Evolutionary conservation across 345 rosid genomes (phyloP).

Genomic region (Barbarea vulgaris): DNA sequence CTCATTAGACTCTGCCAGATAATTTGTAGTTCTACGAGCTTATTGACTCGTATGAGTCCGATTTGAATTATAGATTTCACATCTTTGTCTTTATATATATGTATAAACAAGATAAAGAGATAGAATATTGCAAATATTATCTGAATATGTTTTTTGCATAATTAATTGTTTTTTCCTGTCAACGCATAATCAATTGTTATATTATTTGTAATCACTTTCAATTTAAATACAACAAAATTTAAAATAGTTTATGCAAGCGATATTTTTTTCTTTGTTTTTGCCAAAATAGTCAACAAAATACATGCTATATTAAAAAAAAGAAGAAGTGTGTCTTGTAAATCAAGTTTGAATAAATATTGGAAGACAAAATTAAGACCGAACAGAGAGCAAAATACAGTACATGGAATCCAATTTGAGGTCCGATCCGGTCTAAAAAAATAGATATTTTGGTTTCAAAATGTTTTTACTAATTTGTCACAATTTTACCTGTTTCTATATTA

Average conservation of each 20-base stretch:
- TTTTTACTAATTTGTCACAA: neutral
- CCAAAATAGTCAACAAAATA: neutral
- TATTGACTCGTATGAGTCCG: conserved; percentile 5
- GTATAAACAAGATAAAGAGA: neutral
- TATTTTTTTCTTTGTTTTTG: neutral
- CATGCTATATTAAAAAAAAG: neutral
- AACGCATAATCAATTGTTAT: neutral
- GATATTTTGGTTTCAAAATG: neutral
- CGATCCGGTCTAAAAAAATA: neutral
- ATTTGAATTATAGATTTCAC: neutral
- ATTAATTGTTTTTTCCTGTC: neutral
- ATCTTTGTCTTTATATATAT: neutral
- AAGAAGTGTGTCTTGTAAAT: neutral
- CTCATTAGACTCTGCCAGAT: neutral
- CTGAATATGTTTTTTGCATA: neutral
- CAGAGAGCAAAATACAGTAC: neutral
- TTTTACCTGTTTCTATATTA: neutral
- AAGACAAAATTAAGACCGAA: neutral
- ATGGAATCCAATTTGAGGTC: neutral
- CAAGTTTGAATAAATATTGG: neutral
- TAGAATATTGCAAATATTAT: neutral
- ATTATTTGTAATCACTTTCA: neutral
- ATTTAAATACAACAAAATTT: neutral
- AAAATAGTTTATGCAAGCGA: neutral
- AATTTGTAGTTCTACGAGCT: neutral